These are phyloP conservation scores for Yamadazyma songkhlaensis DNA, from an alignment of 1,139 yeast species.

Conservation along the genomic window DNA sequence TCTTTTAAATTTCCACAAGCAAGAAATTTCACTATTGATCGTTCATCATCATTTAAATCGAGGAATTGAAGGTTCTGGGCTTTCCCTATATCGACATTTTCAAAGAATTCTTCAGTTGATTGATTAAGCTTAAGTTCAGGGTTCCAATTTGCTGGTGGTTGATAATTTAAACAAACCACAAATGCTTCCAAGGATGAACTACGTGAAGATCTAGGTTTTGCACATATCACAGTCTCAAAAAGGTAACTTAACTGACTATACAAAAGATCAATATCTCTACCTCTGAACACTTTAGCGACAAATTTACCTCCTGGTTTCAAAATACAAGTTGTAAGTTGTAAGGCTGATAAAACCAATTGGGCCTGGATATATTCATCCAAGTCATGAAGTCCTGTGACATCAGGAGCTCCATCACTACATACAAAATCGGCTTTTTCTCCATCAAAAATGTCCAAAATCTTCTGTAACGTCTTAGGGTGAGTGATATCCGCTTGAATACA, in stretches of 20 bases:
- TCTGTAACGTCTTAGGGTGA: constrained; percentile 81
- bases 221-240: constrained; percentile 86
- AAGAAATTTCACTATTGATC: constrained; percentile 78
- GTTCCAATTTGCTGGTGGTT: constrained; percentile 77
- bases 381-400: constrained; percentile 96
- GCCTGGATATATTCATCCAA: constrained; percentile 96
- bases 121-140: constrained; percentile 58
- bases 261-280: constrained; percentile 88
- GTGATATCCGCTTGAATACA: constrained; percentile 96
- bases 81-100: constrained; percentile 59
- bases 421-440: constrained; percentile 95
- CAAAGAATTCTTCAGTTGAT: constrained; percentile 81
- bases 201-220: constrained; percentile 91
- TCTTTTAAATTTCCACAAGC: constrained; percentile 91
- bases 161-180: constrained; percentile 85
- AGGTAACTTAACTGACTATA: constrained; percentile 84
- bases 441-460: constrained; percentile 75
- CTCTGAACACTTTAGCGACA: constrained; percentile 94
- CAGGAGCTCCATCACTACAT: constrained; percentile 98
- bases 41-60: constrained; percentile 54
- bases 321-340: constrained; percentile 85
- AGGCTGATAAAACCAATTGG: constrained; percentile 84
- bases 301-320: constrained; percentile 87
- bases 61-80: constrained; percentile 41
- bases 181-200: constrained; percentile 94